Base-by-base conservation (phyloP, 805 yeast species). In the Yarrowia bubula region DNA sequence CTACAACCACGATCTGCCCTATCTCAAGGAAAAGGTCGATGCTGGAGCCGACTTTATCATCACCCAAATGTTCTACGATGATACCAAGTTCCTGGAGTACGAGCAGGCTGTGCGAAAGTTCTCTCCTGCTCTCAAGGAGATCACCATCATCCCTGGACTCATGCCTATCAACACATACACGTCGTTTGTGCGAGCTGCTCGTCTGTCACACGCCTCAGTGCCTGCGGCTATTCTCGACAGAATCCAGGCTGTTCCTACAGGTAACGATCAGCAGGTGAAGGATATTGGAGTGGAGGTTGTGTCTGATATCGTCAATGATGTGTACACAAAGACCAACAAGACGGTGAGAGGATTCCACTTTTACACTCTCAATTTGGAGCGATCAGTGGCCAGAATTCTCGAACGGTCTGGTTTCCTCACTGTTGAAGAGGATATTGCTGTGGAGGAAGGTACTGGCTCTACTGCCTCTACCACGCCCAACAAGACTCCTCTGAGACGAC, bases 1-100 rank as follows among this genome's bases (percentile, higher is more conserved):
- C 70, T 85, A 87, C 0, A 73, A 74, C 22, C 81, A 81, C 53
- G 99, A 93, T 75, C 72, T 93, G 53, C 93, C 95, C 7, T 91
- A 76, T 72, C 81, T 95, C 75, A 83, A 86, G 58, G 96, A 90
- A 69, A 95, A 95, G 75, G 82, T 93, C 28, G 82, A 86, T 66
- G 98, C 98, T 1, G 99, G 99, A 48, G 99, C 98, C 1, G 96
- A 91, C 72, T 95, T 91, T 73, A 84, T 95, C 62, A 84, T 95
- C 68, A 91, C 98, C 0, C 99, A 93, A 78, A 75, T 93, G 71
- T 93, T 95, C 73, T 93, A 88, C 74, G 97, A 93, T 74, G 89
- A 85, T n/a, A 85, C 83, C 62, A 88, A 88, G 73, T 92, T 89
- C 74, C 70, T 90, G 31, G 73, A 75, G 1, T 95, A 87, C 75